Evolutionary conservation across 495 filamentous ascomycete genomes (phyloP).

Genomic region (Penicillium pancosmium): DNA sequence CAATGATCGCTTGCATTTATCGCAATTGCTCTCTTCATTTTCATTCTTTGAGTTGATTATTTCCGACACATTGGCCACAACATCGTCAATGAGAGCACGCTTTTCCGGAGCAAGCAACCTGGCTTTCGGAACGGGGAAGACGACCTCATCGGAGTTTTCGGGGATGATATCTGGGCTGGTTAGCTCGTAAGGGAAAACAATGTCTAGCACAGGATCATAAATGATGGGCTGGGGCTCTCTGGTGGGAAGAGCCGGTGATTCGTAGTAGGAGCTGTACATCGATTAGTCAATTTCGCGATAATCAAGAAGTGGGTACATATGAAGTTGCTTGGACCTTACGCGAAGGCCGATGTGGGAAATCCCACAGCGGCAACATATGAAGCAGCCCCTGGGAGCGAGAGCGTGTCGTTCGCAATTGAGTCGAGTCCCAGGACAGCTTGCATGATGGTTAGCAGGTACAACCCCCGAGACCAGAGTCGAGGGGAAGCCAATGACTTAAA

Average conservation of each 20-base stretch:
- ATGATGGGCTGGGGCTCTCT: conserved; percentile 61
- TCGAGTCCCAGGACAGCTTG: conserved; percentile 16
- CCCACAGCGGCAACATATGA: conserved; percentile 53
- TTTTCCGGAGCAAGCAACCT: conserved; percentile 44
- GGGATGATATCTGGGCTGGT: conserved; percentile 58
- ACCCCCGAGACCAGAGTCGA: not conserved
- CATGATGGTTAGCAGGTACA: conserved; percentile 8
- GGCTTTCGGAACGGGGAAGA: conserved; percentile 45
- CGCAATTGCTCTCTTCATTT: conserved; percentile 45
- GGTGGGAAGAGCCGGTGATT: conserved; percentile 53
- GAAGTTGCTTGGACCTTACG: conserved; percentile 18
- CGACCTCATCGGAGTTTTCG: conserved; percentile 50
- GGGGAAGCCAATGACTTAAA: not conserved
- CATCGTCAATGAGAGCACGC: conserved; percentile 41
- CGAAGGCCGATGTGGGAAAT: conserved; percentile 58
- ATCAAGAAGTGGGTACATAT: not conserved
- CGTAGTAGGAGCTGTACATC: conserved; percentile 45
- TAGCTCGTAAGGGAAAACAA: conserved; percentile 58
- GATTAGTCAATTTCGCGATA: not conserved
- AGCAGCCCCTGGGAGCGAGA: conserved; percentile 36
- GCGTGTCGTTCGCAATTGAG: conserved; percentile 3
- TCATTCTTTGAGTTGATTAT: conserved; percentile 43
- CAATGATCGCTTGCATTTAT: conserved; percentile 55
- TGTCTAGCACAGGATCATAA: conserved; percentile 57
- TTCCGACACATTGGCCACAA: conserved; percentile 42